Conservation (phyloP, 1,284 basidiomycete species). For the Trametes polyzona region DNA sequence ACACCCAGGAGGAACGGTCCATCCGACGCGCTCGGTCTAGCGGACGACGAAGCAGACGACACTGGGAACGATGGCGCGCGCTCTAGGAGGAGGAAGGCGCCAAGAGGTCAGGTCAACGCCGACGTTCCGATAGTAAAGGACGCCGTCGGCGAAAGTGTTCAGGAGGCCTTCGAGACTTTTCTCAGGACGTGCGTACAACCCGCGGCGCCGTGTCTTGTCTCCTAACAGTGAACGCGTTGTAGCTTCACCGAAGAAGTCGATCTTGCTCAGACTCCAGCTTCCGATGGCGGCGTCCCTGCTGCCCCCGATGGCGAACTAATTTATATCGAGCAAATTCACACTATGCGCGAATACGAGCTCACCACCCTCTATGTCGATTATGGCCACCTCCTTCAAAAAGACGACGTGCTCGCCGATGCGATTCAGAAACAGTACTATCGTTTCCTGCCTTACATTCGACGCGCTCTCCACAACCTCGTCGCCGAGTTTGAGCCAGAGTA, state of each 20-base stretch:
- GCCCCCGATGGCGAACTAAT: constrained; percentile 66
- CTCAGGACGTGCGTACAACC: constrained; percentile 75
- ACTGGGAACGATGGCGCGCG: constrained; percentile 42
- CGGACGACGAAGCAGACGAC: constrained; percentile 57
- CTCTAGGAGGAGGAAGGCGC: constrained; percentile 22
- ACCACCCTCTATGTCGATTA: constrained; percentile 98
- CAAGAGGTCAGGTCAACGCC: constrained; percentile 54
- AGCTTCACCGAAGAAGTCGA: constrained; percentile 85
- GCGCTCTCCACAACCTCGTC: constrained; percentile 89
- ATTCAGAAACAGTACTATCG: constrained; percentile 96
- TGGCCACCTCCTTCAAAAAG: constrained; percentile 85
- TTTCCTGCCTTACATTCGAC: constrained; percentile 92
- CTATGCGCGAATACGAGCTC: constrained; percentile 91
- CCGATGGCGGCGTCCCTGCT: constrained; percentile 63
- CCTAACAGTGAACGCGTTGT: not conserved
- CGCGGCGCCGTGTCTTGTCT: not conserved
- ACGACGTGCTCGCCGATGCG: constrained; percentile 91
- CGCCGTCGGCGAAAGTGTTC: constrained; percentile 90
- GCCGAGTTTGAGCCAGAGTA: constrained; percentile 90
- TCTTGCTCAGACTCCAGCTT: constrained; percentile 75
- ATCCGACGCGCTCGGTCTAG: constrained; percentile 64
- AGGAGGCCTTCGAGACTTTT: constrained; percentile 90
- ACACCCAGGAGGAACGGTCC: constrained; percentile 50
- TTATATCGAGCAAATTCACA: constrained; percentile 92
- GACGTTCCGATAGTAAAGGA: constrained; percentile 89